Conservation (phyloP, 2,329 filamentous ascomycete species). For the Talaromyces sp. region DNA sequence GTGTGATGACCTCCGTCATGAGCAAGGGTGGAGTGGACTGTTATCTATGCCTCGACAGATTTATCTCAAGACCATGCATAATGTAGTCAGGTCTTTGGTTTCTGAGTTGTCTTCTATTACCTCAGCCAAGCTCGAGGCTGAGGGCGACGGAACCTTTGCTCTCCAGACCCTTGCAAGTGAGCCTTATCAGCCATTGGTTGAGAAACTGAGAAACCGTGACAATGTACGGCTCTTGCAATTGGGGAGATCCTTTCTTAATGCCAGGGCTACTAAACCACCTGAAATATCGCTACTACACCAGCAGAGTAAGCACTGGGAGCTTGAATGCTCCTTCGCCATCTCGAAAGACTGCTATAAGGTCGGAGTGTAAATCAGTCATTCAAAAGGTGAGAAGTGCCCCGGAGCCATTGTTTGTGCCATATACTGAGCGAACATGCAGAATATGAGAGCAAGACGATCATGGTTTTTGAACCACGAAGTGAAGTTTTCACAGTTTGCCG, state of each 20-base stretch:
- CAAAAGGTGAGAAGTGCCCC: neutral
- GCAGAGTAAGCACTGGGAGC: slow-evolving; percentile 2
- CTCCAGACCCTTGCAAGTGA: slow-evolving; percentile 5
- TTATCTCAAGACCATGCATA: neutral
- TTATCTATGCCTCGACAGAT: slow-evolving; percentile 1
- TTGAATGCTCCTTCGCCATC: slow-evolving; percentile 3
- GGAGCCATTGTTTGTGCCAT: neutral
- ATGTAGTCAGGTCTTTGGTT: neutral
- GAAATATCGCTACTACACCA: neutral
- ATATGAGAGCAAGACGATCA: neutral
- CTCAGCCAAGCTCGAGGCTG: neutral
- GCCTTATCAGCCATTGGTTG: neutral
- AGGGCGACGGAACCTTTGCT: neutral
- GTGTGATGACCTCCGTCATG: slow-evolving; percentile 1
- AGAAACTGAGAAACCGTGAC: neutral
- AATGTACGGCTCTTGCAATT: neutral
- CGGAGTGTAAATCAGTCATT: neutral
- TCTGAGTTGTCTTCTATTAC: neutral
- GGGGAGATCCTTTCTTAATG: neutral
- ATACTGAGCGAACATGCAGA: neutral
- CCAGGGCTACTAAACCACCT: neutral
- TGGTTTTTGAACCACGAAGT: neutral
- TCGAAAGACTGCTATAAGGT: neutral
- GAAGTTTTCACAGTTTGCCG: neutral
- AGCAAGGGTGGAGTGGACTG: slow-evolving; percentile 5